phyloP scores from a whole-genome alignment of 257 asterid genomes.

The Nicotiana noctiflora region DNA sequence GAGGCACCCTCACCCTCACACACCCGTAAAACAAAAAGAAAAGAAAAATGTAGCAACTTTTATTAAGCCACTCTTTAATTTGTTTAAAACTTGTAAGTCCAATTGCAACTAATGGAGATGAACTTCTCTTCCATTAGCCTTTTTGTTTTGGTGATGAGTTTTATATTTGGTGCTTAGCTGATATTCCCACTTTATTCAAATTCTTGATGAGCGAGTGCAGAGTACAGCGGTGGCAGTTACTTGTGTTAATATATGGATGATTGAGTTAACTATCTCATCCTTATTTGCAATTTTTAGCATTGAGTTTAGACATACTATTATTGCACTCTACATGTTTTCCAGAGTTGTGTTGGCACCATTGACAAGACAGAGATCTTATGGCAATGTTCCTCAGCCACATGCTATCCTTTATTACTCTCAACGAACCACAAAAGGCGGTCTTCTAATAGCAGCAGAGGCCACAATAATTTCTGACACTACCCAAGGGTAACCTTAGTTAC shows the following conservation, averaged over 20 bases:
- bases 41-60: not conserved
- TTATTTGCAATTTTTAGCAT: not conserved
- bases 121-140: not conserved
- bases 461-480: constrained; percentile 47
- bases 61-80: not conserved
- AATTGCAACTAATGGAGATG: not conserved
- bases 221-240: not conserved
- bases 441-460: constrained; percentile 47
- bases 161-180: too few relatives aligned
- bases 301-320: not conserved
- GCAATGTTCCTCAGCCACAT: constrained; percentile 60
- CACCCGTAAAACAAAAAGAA: too few relatives aligned
- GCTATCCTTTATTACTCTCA: constrained; percentile 58
- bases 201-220: not conserved
- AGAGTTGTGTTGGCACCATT: constrained; percentile 67
- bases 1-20: too few relatives aligned
- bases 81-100: not conserved
- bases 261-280: not conserved
- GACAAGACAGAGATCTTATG: constrained; percentile 55
- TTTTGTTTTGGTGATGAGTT: too few relatives aligned
- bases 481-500: not conserved
- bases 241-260: not conserved
- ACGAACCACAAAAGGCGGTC: constrained; percentile 48
- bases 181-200: not conserved
- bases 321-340: not conserved